Conservation (phyloP, 208 protist species). For the Leishmania braziliensis region DNA sequence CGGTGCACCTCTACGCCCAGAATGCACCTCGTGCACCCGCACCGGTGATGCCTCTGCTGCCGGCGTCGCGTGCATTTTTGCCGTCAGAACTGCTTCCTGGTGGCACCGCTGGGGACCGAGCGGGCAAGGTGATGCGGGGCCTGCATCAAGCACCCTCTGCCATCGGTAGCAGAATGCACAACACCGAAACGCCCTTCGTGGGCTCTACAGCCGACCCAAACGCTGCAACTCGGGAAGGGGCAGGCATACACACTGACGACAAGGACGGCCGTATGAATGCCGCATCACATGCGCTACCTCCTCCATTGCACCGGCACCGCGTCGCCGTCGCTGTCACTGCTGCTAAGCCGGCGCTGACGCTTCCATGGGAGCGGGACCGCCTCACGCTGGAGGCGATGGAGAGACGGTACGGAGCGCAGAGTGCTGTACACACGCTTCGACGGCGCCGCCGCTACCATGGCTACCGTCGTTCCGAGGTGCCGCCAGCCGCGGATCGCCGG, state of each 20-base stretch:
- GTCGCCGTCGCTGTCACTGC: not conserved
- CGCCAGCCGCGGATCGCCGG: not conserved
- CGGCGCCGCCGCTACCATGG: not conserved
- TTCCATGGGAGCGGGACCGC: conserved; percentile 11
- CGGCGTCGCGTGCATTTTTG: not conserved
- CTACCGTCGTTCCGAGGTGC: not conserved
- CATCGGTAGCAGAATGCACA: not conserved
- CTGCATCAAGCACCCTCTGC: not conserved
- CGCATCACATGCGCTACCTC: not conserved
- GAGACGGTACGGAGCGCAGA: conserved; percentile 22
- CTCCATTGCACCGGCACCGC: not conserved
- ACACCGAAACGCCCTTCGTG: not conserved
- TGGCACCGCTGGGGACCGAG: not conserved
- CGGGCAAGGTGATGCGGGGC: not conserved
- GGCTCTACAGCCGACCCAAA: not conserved
- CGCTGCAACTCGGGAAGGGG: not conserved
- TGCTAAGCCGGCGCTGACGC: not conserved
- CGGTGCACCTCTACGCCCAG: conserved; percentile 21
- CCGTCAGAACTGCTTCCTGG: not conserved
- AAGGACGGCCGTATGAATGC: not conserved
- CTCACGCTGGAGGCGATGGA: conserved; percentile 15
- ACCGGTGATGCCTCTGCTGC: not conserved
- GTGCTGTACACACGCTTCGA: conserved; percentile 8
- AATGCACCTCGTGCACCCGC: not conserved
- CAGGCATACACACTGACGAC: not conserved